Evolutionary conservation across 106 monocot genomes (phyloP).

Genomic region (Alisma plantagoaquatica): DNA sequence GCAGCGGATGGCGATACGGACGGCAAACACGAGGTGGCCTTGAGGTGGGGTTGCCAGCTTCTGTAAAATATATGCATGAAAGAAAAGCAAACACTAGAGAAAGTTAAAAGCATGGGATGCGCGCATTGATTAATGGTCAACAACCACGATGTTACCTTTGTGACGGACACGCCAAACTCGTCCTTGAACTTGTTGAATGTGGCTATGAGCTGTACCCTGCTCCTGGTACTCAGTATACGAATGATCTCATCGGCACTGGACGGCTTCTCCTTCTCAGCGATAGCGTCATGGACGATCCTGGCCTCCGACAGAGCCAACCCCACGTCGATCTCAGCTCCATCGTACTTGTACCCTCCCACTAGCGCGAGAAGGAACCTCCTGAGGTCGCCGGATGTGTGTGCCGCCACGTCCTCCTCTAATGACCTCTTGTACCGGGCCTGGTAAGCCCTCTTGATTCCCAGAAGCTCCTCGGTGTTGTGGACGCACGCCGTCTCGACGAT

Average conservation of each 20-base stretch:
- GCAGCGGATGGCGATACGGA: conserved; percentile 48
- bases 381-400: conserved; percentile 14
- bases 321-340: conserved; percentile 41
- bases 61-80: conserved; percentile 10
- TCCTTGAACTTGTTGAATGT: conserved; percentile 82
- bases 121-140: not conserved
- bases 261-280: conserved; percentile 33
- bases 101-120: not conserved
- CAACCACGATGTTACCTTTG: conserved; percentile 31
- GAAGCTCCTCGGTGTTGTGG: conserved; percentile 16
- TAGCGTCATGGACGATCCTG: conserved; percentile 39
- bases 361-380: conserved; percentile 65
- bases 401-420: conserved; percentile 24
- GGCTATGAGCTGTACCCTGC: conserved; percentile 79
- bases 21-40: conserved; percentile 38
- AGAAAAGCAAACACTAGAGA: not conserved
- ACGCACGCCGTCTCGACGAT: conserved; percentile 20
- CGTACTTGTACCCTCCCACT: conserved; percentile 57
- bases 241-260: conserved; percentile 54
- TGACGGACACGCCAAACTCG: conserved; percentile 42
- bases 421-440: conserved; percentile 23
- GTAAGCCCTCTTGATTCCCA: conserved; percentile 20
- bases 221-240: conserved; percentile 78
- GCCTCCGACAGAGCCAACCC: conserved; percentile 60
- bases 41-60: conserved; percentile 22